These are phyloP conservation scores for Furcasterigmium sp. DNA, from an alignment of 2,329 filamentous ascomycete species.

Conservation along the genomic window DNA sequence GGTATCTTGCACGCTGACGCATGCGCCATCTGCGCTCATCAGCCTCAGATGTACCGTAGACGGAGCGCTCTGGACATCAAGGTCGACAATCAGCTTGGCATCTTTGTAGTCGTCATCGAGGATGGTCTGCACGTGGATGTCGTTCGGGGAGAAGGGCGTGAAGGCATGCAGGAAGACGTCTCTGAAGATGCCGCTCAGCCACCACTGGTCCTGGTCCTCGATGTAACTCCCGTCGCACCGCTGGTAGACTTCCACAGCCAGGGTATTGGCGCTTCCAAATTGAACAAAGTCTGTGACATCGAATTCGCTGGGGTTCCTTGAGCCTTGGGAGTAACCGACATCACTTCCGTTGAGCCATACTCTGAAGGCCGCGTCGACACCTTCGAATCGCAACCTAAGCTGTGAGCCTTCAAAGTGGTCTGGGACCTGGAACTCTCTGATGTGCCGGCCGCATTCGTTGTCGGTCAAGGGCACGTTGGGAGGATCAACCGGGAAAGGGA, in stretches of 20 bases:
- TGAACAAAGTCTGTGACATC: conserved; percentile 55
- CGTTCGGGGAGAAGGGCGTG: conserved; percentile 45
- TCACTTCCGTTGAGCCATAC: conserved; percentile 64
- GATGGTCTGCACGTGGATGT: conserved; percentile 50
- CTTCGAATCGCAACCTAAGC: conserved; percentile 66
- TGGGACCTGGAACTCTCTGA: conserved; percentile 49
- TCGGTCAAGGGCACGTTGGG: conserved; percentile 60
- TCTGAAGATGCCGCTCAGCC: conserved; percentile 62
- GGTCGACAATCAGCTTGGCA: conserved; percentile 43
- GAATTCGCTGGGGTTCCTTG: conserved; percentile 68
- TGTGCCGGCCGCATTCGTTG: conserved; percentile 60
- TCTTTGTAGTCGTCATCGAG: conserved; percentile 50
- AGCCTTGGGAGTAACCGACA: conserved; percentile 68
- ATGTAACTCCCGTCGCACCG: conserved; percentile 68
- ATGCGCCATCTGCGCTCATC: too few species aligned
- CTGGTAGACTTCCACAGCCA: conserved; percentile 67
- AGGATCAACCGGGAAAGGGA: conserved; percentile 62
- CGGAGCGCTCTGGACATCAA: conserved; percentile 11
- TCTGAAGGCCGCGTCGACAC: conserved; percentile 68
- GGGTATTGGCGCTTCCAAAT: conserved; percentile 39
- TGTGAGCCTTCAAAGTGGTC: conserved; percentile 43
- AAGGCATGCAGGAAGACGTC: conserved; percentile 64
- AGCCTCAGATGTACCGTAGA: too few species aligned
- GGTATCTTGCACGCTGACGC: too few species aligned
- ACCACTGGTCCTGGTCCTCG: conserved; percentile 69